Conservation (phyloP, 1,284 basidiomycete genomes). For the Moesziomyces sp. region DNA sequence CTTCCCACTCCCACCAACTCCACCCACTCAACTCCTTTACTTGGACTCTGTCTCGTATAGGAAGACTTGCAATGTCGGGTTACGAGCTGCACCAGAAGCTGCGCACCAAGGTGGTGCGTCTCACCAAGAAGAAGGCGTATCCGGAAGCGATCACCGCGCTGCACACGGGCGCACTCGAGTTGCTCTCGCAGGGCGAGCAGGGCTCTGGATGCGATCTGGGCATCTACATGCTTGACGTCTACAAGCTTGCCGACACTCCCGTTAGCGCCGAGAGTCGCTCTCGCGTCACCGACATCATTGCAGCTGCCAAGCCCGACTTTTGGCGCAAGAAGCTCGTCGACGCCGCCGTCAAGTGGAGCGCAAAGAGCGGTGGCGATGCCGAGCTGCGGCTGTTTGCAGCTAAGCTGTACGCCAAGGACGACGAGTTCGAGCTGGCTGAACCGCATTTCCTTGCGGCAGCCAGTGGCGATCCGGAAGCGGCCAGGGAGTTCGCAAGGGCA, state of each 20-base stretch:
- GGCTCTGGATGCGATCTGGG: constrained; percentile 65
- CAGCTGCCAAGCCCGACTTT: constrained; percentile 54
- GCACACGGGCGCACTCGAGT: constrained; percentile 52
- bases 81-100: constrained; percentile 67
- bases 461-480: neutral
- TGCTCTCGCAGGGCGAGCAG: constrained; percentile 61
- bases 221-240: constrained; percentile 65
- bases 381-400: constrained; percentile 56
- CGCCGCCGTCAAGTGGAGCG: constrained; percentile 63
- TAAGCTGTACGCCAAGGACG: constrained; percentile 52
- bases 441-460: constrained; percentile 45
- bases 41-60: too few species aligned
- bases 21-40: too few species aligned
- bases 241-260: constrained; percentile 37
- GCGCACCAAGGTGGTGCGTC: constrained; percentile 65
- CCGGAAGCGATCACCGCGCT: constrained; percentile 59
- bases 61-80: constrained; percentile 15
- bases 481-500: constrained; percentile 47
- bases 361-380: constrained; percentile 54
- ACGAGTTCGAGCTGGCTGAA: constrained; percentile 49
- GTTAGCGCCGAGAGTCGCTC: constrained; percentile 49
- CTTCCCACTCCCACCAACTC: too few species aligned
- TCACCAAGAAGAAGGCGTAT: constrained; percentile 65
- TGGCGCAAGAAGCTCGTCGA: constrained; percentile 65
- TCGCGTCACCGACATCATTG: constrained; percentile 51